phyloP scores from a whole-genome alignment of 306 rosid species.

The Casuarina equisetifolia region DNA sequence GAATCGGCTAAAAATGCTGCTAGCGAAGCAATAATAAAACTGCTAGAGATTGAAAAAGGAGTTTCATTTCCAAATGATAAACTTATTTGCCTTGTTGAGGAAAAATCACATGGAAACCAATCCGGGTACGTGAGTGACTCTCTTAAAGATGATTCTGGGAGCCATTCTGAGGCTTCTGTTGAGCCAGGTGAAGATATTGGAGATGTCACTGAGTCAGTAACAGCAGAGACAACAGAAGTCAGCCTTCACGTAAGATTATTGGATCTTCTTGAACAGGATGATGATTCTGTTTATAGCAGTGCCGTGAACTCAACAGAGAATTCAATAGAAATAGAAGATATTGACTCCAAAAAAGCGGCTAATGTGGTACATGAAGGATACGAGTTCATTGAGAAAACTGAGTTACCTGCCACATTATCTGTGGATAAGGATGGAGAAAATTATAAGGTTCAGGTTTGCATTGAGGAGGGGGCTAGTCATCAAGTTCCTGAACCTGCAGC shows the following conservation, averaged over 20 bases:
- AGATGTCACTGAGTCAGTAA: constrained; percentile 30
- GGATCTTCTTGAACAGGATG: constrained; percentile 1
- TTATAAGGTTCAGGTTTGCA: not conserved
- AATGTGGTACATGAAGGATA: constrained; percentile 23
- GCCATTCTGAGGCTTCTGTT: constrained; percentile 26
- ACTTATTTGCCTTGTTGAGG: constrained; percentile 16
- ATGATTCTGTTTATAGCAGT: constrained; percentile 15
- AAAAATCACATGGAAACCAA: constrained; percentile 33
- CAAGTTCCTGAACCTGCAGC: constrained; percentile 7
- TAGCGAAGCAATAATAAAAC: constrained; percentile 48
- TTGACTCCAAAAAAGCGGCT: constrained; percentile 12
- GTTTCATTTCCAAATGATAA: constrained; percentile 25
- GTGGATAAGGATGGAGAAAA: not conserved
- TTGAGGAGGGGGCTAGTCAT: constrained; percentile 19
- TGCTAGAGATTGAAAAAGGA: constrained; percentile 58
- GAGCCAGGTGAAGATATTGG: constrained; percentile 26
- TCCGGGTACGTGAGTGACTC: constrained; percentile 14
- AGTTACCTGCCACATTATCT: constrained; percentile 26
- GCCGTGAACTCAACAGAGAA: not conserved
- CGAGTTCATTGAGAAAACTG: constrained; percentile 8
- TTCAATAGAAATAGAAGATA: constrained; percentile 23
- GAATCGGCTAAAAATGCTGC: constrained; percentile 51
- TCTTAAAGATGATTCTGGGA: constrained; percentile 21
- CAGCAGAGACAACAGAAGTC: constrained; percentile 27
- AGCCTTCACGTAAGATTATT: constrained; percentile 29